Conservation (phyloP, 495 filamentous ascomycete species). For the Talaromyces wortmannii region DNA sequence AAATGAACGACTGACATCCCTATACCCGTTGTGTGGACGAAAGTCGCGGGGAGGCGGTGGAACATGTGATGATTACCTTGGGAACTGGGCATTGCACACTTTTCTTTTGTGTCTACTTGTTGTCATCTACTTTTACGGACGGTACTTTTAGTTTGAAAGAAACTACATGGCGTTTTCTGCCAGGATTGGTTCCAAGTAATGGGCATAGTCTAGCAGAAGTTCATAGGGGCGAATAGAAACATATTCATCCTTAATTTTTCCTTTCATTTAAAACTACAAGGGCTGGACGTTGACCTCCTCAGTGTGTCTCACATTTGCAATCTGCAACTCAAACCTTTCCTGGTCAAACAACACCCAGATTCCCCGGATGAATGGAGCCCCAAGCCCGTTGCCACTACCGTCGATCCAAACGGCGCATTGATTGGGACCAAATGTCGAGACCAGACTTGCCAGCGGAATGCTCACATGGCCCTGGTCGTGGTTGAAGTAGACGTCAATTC, state of each 20-base stretch:
- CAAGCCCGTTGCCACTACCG: neutral
- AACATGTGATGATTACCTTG: neutral
- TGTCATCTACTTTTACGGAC: neutral
- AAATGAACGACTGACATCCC: constrained; percentile 1
- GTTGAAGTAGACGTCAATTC: neutral
- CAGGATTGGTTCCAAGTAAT: neutral
- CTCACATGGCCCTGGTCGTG: neutral
- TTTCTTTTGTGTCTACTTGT: constrained; percentile 2
- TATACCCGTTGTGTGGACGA: neutral
- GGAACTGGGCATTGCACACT: constrained; percentile 1
- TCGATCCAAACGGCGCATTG: neutral
- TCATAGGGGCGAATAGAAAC: neutral
- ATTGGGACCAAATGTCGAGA: neutral
- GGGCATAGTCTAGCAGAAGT: neutral
- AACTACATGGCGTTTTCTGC: neutral
- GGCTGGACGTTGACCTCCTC: neutral
- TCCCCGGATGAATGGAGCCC: neutral
- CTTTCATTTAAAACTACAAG: neutral
- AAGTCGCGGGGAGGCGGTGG: neutral
- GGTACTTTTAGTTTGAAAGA: neutral
- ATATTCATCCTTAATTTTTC: neutral
- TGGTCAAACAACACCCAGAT: neutral
- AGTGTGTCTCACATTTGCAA: neutral
- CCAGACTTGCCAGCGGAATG: neutral
- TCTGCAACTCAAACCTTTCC: neutral